These are phyloP conservation scores for Penicillium sp. DNA, from an alignment of 2,329 filamentous ascomycete genomes.

Conservation along the genomic window DNA sequence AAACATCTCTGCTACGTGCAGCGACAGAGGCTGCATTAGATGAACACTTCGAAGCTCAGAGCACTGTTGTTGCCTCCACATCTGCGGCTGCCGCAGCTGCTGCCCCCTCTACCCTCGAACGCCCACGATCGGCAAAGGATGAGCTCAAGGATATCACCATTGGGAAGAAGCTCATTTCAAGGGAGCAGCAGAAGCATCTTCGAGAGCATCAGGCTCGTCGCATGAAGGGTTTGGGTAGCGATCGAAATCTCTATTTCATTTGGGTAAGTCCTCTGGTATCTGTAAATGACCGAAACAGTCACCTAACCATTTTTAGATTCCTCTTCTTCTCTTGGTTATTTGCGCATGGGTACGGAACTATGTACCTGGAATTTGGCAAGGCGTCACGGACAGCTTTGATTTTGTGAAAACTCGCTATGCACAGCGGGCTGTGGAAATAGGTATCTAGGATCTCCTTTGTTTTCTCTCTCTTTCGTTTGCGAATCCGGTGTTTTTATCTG, in stretches of 20 bases:
- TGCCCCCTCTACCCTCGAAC: constrained; percentile 8
- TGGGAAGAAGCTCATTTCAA: constrained; percentile 43
- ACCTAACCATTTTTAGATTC: constrained; percentile 40
- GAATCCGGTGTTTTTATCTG: constrained; percentile 16
- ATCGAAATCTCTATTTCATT: constrained; percentile 55
- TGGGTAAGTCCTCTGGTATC: constrained; percentile 46
- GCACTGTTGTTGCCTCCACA: constrained; percentile 18
- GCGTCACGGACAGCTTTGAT: constrained; percentile 38
- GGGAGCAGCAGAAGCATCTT: constrained; percentile 49
- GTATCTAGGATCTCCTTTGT: constrained; percentile 25
- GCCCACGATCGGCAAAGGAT: constrained; percentile 29
- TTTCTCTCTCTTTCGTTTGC: constrained; percentile 11
- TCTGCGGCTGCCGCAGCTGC: constrained; percentile 7
- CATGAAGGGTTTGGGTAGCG: constrained; percentile 50
- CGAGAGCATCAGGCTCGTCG: constrained; percentile 47
- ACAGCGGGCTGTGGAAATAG: constrained; percentile 34
- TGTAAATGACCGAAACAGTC: not conserved
- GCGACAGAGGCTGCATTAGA: constrained; percentile 47
- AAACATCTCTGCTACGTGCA: constrained; percentile 43
- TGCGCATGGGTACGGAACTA: constrained; percentile 47
- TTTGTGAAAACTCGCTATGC: constrained; percentile 38
- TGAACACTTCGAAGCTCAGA: constrained; percentile 44
- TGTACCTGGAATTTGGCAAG: constrained; percentile 43
- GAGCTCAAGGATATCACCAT: constrained; percentile 45
- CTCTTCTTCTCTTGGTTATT: constrained; percentile 47